These are phyloP conservation scores for Yamadazyma tumulicola DNA, from an alignment of 805 yeast genomes.

Conservation along the genomic window DNA sequence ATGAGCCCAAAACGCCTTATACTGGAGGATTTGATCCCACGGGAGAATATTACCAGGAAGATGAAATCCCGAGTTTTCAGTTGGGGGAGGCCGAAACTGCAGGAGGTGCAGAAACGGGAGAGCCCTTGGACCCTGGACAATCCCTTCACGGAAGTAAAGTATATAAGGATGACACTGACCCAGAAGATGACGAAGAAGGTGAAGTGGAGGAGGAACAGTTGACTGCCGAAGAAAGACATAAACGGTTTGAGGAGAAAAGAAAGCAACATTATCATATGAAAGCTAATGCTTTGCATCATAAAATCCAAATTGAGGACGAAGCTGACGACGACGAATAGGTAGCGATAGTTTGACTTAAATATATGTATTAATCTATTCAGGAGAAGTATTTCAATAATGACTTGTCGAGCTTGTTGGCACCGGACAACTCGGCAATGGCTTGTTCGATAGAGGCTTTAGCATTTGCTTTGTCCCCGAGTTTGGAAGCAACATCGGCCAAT, in stretches of 20 bases:
- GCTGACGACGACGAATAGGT: constrained; percentile 16
- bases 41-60: constrained; percentile 74
- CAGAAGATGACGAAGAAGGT: constrained; percentile 33
- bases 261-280: constrained; percentile 72
- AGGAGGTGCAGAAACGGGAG: constrained; percentile 18
- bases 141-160: constrained; percentile 43
- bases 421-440: constrained; percentile 50
- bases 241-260: constrained; percentile 70
- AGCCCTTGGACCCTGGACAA: constrained; percentile 18
- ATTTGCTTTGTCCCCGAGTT: constrained; percentile 55
- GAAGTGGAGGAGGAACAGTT: constrained; percentile 36
- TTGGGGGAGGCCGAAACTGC: constrained; percentile 53
- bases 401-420: constrained; percentile 53
- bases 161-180: constrained; percentile 23
- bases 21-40: constrained; percentile 84
- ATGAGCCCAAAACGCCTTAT: constrained; percentile 94
- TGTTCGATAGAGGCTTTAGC: constrained; percentile 60
- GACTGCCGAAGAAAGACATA: constrained; percentile 60
- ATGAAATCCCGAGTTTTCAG: constrained; percentile 51
- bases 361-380: no score
- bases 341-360: not conserved
- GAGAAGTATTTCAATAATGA: constrained; percentile 51
- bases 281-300: constrained; percentile 44
- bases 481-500: constrained; percentile 69
- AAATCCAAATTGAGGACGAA: constrained; percentile 22